phyloP scores from a whole-genome alignment of 2,329 filamentous ascomycete species.

The Knufia fluminis region DNA sequence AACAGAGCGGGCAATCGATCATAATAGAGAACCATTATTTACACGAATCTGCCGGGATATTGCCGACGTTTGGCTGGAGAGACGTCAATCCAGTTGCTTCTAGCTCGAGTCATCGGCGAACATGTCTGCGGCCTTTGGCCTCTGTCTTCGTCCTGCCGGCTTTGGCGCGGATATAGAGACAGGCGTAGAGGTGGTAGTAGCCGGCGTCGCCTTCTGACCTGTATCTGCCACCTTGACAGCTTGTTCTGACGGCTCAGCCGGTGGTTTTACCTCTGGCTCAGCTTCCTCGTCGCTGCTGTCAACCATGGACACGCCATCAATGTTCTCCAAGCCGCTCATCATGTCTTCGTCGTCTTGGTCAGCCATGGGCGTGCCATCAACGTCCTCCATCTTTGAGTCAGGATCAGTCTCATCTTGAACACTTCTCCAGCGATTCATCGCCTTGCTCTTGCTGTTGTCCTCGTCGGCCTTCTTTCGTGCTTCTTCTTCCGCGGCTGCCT shows the following conservation, averaged over 20 bases:
- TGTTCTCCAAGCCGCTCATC: slow-evolving; percentile 29
- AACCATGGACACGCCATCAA: slow-evolving; percentile 37
- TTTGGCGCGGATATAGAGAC: slow-evolving; percentile 20
- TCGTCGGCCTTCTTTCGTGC: slow-evolving; percentile 33
- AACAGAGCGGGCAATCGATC: too few relatives aligned
- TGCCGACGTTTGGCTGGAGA: too few relatives aligned
- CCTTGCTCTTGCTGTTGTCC: slow-evolving; percentile 22
- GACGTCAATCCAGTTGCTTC: too few relatives aligned
- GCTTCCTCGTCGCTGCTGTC: slow-evolving; percentile 43
- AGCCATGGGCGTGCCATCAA: slow-evolving; percentile 27
- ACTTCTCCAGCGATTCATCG: slow-evolving; percentile 13
- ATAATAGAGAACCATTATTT: too few relatives aligned
- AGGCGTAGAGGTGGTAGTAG: slow-evolving; percentile 16
- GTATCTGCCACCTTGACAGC: slow-evolving; percentile 17
- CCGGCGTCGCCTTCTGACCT: slow-evolving; percentile 21
- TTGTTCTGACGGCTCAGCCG: slow-evolving; percentile 16
- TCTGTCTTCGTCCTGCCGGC: slow-evolving; percentile 42
- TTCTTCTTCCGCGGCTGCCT: slow-evolving; percentile 30
- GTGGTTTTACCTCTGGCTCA: slow-evolving; percentile 24
- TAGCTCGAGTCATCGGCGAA: slow-evolving; percentile 60
- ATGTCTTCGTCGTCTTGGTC: slow-evolving; percentile 38
- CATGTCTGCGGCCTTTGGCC: slow-evolving; percentile 75
- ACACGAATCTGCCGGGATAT: too few relatives aligned
- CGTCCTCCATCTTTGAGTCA: slow-evolving; percentile 27
- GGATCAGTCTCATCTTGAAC: slow-evolving; percentile 12